A percentile compares a stretch with the other conserved stretches of the same genome.
phyloP scores from a whole-genome alignment of 306 rosid genomes.

The apple (Malus domestica) region DNA sequence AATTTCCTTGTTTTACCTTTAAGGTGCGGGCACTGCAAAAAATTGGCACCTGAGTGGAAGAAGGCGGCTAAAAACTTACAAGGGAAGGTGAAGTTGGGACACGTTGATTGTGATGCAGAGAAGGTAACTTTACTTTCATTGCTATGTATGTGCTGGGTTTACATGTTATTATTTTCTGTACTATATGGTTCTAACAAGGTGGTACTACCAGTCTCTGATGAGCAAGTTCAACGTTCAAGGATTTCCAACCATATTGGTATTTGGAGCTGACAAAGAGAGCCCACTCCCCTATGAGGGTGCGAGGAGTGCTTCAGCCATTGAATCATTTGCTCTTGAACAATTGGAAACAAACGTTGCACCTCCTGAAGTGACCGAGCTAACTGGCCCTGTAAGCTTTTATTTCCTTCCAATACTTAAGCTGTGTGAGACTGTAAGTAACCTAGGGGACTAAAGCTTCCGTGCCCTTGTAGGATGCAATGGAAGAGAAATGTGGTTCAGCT shows the following conservation, averaged over 20 bases:
- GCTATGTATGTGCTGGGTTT: not conserved
- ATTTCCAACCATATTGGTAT: constrained; percentile 89
- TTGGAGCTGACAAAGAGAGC: constrained; percentile 91
- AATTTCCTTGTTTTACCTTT: constrained; percentile 13
- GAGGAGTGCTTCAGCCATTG: constrained; percentile 76
- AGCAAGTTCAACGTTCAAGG: constrained; percentile 96
- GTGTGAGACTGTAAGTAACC: not conserved
- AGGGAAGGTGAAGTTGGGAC: constrained; percentile 94
- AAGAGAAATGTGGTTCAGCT: constrained; percentile 90
- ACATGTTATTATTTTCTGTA: not conserved
- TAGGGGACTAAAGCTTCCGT: not conserved
- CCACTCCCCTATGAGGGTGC: constrained; percentile 91
- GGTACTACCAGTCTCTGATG: constrained; percentile 74
- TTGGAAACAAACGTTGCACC: constrained; percentile 81
- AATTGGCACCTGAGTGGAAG: constrained; percentile 94
- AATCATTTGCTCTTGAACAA: constrained; percentile 82
- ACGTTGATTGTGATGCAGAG: constrained; percentile 93
- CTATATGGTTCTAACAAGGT: constrained; percentile 26
- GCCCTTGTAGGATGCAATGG: constrained; percentile 60
- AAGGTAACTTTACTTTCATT: constrained; percentile 41
- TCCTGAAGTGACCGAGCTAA: constrained; percentile 87
- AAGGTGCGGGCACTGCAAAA: constrained; percentile 99
- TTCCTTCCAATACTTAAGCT: constrained; percentile 7
- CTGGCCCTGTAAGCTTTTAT: constrained; percentile 52
- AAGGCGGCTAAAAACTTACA: constrained; percentile 69